phyloP scores from a whole-genome alignment of 2,329 filamentous ascomycete species.

The Rosellinia necatrix region DNA sequence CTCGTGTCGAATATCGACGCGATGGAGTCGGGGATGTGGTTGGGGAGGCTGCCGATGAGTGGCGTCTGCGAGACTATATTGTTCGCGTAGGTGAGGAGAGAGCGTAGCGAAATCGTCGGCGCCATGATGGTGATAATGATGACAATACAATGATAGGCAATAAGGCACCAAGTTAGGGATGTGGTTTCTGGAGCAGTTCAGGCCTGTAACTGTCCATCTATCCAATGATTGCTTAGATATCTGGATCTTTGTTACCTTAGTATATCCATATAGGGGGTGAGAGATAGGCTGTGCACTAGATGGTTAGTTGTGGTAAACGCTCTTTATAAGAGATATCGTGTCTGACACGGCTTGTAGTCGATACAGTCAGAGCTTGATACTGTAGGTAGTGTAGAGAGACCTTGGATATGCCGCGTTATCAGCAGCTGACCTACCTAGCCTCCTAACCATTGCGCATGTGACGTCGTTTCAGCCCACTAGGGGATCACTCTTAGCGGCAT shows the following conservation, averaged over 20 bases:
- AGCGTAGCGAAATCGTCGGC: slow-evolving; percentile 39
- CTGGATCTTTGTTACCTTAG: neutral
- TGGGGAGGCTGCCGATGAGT: slow-evolving; percentile 31
- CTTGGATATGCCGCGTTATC: slow-evolving; percentile 7
- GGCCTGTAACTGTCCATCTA: no score
- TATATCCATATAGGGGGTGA: neutral
- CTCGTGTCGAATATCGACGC: slow-evolving; percentile 21
- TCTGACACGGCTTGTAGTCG: neutral
- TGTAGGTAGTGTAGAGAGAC: no score
- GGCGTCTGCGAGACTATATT: slow-evolving; percentile 43
- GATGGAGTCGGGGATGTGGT: slow-evolving; percentile 33
- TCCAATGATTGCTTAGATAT: neutral
- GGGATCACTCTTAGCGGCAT: neutral
- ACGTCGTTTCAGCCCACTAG: slow-evolving; percentile 10
- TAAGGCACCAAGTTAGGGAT: no score
- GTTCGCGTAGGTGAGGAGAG: slow-evolving; percentile 41
- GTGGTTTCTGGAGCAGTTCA: no score
- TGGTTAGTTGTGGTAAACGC: no score
- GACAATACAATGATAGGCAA: no score
- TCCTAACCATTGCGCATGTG: slow-evolving; percentile 11
- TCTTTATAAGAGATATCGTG: no score
- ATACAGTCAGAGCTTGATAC: slow-evolving; percentile 3
- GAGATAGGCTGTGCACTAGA: no score
- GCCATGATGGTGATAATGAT: no score
- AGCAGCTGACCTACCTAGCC: slow-evolving; percentile 1